phyloP scores from a whole-genome alignment of 169 alveolate species.

The Cryptosporidium ryanae region DNA sequence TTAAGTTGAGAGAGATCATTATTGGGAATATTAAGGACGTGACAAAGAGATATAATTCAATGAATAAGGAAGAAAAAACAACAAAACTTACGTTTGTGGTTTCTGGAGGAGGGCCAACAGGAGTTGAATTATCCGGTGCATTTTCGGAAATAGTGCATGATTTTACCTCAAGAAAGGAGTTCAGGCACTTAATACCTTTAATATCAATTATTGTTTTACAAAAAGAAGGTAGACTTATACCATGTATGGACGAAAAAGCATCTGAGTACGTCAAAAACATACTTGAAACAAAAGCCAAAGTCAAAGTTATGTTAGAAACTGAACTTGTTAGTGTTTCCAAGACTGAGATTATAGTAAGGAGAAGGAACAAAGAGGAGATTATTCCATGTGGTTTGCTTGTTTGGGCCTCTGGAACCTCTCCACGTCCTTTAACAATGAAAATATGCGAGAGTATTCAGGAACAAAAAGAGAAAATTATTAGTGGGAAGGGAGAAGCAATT shows the following conservation, averaged over 20 bases:
- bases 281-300: slow-evolving; percentile 48
- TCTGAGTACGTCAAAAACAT: slow-evolving; percentile 49
- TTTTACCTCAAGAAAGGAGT: slow-evolving; percentile 11
- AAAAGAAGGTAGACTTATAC: slow-evolving; percentile 73
- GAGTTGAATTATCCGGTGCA: slow-evolving; percentile 67
- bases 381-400: slow-evolving; percentile 78
- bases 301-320: slow-evolving; percentile 74
- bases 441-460: slow-evolving; percentile 67
- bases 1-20: slow-evolving; percentile 38
- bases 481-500: slow-evolving; percentile 30
- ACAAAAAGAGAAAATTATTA: background rate
- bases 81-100: slow-evolving; percentile 43
- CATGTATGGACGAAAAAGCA: slow-evolving; percentile 71
- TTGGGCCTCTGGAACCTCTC: slow-evolving; percentile 82
- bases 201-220: slow-evolving; percentile 71
- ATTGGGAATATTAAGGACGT: slow-evolving; percentile 28
- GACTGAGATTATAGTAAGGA: background rate
- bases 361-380: slow-evolving; percentile 8
- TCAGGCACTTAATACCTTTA: slow-evolving; percentile 2
- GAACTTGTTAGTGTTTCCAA: slow-evolving; percentile 51
- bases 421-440: slow-evolving; percentile 70
- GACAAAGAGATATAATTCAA: slow-evolving; percentile 18
- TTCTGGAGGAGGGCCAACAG: slow-evolving; percentile 76
- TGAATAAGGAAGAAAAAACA: slow-evolving; percentile 35
- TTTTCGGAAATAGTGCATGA: slow-evolving; percentile 38